Evolutionary conservation across 345 rosid genomes (phyloP), one percentile per base, ranked within the genome.

Genomic region (Brassica carinata): DNA sequence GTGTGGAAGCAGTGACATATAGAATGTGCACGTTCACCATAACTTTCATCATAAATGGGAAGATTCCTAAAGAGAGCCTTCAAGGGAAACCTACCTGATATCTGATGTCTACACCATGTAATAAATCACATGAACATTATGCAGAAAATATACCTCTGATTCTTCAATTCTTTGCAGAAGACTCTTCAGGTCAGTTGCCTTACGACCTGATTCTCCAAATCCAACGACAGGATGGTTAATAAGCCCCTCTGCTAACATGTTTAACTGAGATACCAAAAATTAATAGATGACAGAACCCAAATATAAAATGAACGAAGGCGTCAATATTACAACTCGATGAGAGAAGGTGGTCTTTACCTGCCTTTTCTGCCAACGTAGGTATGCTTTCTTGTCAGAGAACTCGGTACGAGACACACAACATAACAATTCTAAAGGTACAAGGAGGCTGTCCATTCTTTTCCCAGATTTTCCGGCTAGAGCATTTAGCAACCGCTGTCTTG

Each of bases 361-460:
- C 92, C 99, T 93, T 85, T 90, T 96, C 87, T 96, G 99, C 98
- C 99, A 96, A 74, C 90, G 92, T 81, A 96, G 88, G 79, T 89
- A 96, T 53, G 98, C 89, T 86, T 93, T 93, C 86, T 93, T 93
- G 79, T 96, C 98, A 74, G 99, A 88, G 87, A 96, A 96, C 84
- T 96, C 98, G 33, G 97, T 88, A 67, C 94, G 95, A 77, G 99
- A 93, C 82, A 90, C 88, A 59, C 96, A 90, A 64, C 92, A 92
- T 79, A 96, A 86, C 85, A 93, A 73, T 80, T 96, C 98, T 89
- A 96, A 84, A 53, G 99, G 99, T 76, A 96, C 82, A 76, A 96
- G 77, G 58, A 96, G 82, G 69, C 94, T 83, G 76, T 93, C 97
- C 98, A 96, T 93, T 87, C 98, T 87, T 84, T 96, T 96, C 29